Evolutionary conservation across 163 green algal genomes (phyloP).

Genomic region (Chloromonas sp.): DNA sequence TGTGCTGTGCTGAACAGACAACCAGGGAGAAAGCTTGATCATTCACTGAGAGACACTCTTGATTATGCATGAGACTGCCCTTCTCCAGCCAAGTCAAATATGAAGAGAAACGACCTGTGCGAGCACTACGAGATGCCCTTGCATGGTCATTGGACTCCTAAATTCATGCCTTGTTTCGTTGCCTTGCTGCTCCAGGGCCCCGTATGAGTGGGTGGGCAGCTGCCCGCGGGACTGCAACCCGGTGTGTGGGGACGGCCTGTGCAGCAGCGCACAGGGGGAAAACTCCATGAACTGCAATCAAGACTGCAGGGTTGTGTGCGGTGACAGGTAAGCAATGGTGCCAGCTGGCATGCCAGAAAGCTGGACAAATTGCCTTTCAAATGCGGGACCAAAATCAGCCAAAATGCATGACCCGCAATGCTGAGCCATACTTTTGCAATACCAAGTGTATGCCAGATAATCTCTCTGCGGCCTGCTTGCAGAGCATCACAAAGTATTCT

Average conservation of each 20-base stretch:
- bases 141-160: neutral
- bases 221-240: constrained; percentile 15
- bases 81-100: too few species aligned
- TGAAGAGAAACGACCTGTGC: neutral
- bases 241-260: constrained; percentile 14
- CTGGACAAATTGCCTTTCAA: too few species aligned
- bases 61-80: too few species aligned
- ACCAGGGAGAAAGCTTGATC: too few species aligned
- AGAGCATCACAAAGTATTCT: too few species aligned
- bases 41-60: too few species aligned
- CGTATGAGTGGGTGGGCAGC: neutral
- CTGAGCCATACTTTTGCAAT: neutral
- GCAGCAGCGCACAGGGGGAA: neutral
- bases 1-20: neutral
- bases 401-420: neutral
- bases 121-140: neutral
- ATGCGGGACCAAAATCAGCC: too few species aligned
- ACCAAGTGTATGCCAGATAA: neutral
- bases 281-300: neutral
- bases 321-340: neutral
- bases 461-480: neutral
- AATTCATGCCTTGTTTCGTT: neutral
- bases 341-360: too few species aligned
- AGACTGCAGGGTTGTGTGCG: neutral
- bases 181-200: neutral